Conservation (phyloP, 805 yeast species). For the Phaffomyces opuntiae region DNA sequence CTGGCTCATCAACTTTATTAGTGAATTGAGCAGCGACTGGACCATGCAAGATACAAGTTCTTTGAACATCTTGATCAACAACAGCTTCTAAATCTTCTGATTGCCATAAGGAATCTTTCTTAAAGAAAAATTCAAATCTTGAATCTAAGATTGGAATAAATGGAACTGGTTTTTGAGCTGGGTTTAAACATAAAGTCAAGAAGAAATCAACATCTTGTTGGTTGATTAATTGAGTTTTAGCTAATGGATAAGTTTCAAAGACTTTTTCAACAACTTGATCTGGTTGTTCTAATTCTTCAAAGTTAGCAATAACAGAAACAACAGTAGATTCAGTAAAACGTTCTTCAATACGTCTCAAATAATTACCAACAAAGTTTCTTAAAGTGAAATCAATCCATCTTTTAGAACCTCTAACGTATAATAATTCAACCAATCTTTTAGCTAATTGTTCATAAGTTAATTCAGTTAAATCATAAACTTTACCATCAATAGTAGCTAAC, state of each 20-base stretch:
- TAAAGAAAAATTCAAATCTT: conserved; percentile 91
- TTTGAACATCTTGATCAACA: conserved; percentile 90
- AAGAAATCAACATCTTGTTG: conserved; percentile 95
- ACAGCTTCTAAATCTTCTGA: conserved; percentile 95
- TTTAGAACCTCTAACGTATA: conserved; percentile 69
- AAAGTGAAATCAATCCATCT: conserved; percentile 87
- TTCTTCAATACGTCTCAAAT: conserved; percentile 93
- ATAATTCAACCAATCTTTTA: conserved; percentile 76
- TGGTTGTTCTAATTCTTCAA: conserved; percentile 62
- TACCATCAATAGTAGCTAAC: conserved; percentile 72
- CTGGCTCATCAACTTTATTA: conserved; percentile 83
- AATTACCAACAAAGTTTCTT: conserved; percentile 81
- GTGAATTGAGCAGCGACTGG: conserved; percentile 97
- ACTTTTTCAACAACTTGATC: conserved; percentile 50
- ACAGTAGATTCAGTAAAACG: conserved; percentile 64
- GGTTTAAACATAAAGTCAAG: conserved; percentile 74
- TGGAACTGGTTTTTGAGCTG: conserved; percentile 94
- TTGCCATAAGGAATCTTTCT: conserved; percentile 99
- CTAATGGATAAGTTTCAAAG: conserved; percentile 63
- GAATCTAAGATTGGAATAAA: conserved; percentile 94
- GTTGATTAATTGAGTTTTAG: conserved; percentile 75
- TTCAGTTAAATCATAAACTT: conserved; percentile 85
- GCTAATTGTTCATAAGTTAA: conserved; percentile 95
- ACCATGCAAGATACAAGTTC: conserved; percentile 98
- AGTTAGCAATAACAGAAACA: conserved; percentile 70